These are phyloP conservation scores for Parastagonospora nodorum DNA, from an alignment of 2,329 filamentous ascomycete species.

Conservation along the genomic window DNA sequence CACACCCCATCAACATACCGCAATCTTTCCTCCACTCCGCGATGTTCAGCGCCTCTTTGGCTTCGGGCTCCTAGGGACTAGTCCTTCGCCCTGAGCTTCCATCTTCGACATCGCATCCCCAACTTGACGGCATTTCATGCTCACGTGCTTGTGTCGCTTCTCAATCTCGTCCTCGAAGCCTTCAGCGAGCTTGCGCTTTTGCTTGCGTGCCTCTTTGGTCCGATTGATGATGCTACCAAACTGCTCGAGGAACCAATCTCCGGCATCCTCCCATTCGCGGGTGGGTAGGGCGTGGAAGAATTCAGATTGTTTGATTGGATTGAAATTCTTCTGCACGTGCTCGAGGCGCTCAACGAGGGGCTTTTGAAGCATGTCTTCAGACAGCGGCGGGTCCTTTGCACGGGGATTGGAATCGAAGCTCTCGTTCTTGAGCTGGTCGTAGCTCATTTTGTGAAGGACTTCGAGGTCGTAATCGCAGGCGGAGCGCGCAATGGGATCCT, in stretches of 20 bases:
- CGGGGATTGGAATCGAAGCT: constrained; percentile 52
- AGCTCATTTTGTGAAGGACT: constrained; percentile 53
- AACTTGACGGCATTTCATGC: constrained; percentile 55
- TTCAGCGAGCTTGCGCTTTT: constrained; percentile 58
- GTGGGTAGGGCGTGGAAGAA: constrained; percentile 61
- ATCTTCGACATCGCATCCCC: constrained; percentile 58
- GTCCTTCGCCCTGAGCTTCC: constrained; percentile 58
- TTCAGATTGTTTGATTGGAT: constrained; percentile 46
- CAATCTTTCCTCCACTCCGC: background rate
- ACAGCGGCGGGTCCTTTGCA: constrained; percentile 12
- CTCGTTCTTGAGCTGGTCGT: constrained; percentile 55
- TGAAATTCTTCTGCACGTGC: constrained; percentile 29
- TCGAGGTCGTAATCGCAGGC: constrained; percentile 54
- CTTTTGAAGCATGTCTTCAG: constrained; percentile 32
- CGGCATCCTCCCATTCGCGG: constrained; percentile 65
- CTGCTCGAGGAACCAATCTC: constrained; percentile 63
- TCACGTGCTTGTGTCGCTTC: constrained; percentile 57
- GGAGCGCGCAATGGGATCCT: constrained; percentile 9
- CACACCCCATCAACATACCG: too few species aligned
- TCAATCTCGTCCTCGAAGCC: constrained; percentile 62
- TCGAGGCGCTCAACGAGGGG: constrained; percentile 36
- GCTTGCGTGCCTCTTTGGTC: constrained; percentile 58
- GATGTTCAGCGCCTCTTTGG: constrained; percentile 9
- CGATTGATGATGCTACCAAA: constrained; percentile 58
- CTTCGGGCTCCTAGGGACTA: constrained; percentile 52